A percentile compares a stretch with the other conserved stretches of the same genome.
Conservation (phyloP, 805 yeast genomes). For the Starmerella apicola region DNA sequence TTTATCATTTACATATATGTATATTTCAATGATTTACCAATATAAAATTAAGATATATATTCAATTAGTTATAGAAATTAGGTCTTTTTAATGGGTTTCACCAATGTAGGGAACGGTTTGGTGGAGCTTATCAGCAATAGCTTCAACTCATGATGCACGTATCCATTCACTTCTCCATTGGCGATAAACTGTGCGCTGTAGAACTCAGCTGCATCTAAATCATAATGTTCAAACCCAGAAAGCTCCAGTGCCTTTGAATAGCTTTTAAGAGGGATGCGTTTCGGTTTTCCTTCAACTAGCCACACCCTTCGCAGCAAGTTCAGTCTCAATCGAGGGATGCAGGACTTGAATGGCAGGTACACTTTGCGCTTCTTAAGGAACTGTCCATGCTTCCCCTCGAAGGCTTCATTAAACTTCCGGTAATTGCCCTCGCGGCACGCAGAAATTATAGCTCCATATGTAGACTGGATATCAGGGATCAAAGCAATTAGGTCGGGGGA, state of each 20-base stretch:
- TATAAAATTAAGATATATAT: not conserved
- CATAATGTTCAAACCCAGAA: conserved; percentile 3
- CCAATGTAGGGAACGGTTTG: conserved; percentile 19
- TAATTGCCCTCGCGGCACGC: conserved; percentile 14
- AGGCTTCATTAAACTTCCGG: not conserved
- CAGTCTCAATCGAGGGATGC: conserved; percentile 9
- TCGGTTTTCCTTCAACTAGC: conserved; percentile 10
- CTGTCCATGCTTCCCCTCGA: conserved; percentile 3
- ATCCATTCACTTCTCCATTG: conserved; percentile 20
- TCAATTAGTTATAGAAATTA: not conserved
- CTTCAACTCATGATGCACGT: conserved; percentile 15
- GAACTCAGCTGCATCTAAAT: conserved; percentile 14
- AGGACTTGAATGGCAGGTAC: conserved; percentile 12
- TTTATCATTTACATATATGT: too few species aligned
- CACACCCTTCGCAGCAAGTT: conserved; percentile 15
- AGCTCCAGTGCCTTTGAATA: conserved; percentile 9
- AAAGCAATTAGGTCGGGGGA: conserved; percentile 8
- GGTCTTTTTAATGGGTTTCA: not conserved
- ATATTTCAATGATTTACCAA: not conserved
- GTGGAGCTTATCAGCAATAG: conserved; percentile 17
- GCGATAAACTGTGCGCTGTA: conserved; percentile 15
- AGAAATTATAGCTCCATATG: conserved; percentile 12
- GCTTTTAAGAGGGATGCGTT: conserved; percentile 10
- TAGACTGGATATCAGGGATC: conserved; percentile 9
- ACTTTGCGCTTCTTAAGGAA: conserved; percentile 14